Percentiles rank a stretch among this genome's conserved stretches.
phyloP scores from a whole-genome alignment of 306 rosid species.

The Gleditsia sinensis region DNA sequence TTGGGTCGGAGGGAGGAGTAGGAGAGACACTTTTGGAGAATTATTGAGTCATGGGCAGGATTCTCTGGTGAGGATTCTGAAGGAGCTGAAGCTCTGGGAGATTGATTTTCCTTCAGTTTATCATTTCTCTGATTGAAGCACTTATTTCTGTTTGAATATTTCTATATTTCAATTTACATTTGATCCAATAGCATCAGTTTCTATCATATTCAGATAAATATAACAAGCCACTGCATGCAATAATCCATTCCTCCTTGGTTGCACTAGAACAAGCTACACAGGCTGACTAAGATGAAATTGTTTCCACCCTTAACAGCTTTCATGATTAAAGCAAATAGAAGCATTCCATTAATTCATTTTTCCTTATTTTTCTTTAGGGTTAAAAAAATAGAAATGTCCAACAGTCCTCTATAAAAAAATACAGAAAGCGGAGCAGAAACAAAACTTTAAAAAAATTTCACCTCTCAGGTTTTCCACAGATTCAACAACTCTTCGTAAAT shows the following conservation, averaged over 20 bases:
- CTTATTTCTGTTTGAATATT: no score
- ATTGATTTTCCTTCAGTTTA: no score
- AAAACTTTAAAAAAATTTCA: slow-evolving; percentile 27
- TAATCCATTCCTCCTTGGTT: not conserved
- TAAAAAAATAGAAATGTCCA: not conserved
- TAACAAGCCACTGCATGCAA: slow-evolving; percentile 14
- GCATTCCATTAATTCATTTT: no score
- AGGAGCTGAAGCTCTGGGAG: no score
- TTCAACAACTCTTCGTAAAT: slow-evolving; percentile 45
- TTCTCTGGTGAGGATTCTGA: no score
- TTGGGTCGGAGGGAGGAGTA: no score
- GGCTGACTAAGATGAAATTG: slow-evolving; percentile 12
- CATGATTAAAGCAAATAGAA: slow-evolving; percentile 11
- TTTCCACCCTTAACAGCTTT: slow-evolving; percentile 5
- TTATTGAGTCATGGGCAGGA: no score
- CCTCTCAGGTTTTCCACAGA: slow-evolving; percentile 73
- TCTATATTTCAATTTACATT: no score
- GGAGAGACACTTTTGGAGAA: no score
- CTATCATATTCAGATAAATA: slow-evolving; percentile 19
- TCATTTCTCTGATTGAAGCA: no score
- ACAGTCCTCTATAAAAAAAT: not conserved
- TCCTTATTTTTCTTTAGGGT: not conserved
- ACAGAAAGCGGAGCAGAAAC: not conserved
- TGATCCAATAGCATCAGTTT: no score
- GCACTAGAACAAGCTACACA: slow-evolving; percentile 4